phyloP scores from a whole-genome alignment of 1,284 basidiomycete genomes.

The Marasmius sp. region DNA sequence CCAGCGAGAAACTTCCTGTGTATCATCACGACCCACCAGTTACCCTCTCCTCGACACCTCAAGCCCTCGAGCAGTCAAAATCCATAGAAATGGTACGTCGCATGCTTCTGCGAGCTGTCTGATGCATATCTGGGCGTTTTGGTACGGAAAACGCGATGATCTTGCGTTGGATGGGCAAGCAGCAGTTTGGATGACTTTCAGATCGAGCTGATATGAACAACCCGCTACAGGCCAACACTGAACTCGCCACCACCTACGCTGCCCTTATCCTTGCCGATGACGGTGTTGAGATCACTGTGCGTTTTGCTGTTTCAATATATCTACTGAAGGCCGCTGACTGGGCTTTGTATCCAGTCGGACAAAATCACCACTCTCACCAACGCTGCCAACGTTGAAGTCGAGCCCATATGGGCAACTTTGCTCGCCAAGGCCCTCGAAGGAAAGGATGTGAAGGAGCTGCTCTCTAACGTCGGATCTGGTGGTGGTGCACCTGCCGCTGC shows the following conservation, averaged over 20 bases:
- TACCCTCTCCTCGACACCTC: neutral
- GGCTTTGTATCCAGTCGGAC: conserved; percentile 62
- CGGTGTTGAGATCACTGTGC: conserved; percentile 93
- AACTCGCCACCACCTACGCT: conserved; percentile 89
- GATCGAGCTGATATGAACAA: neutral
- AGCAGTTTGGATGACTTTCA: neutral
- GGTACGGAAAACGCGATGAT: neutral
- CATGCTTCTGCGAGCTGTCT: neutral
- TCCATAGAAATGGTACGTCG: neutral
- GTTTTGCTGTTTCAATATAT: conserved; percentile 33
- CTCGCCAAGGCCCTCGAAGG: conserved; percentile 98
- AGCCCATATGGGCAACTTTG: conserved; percentile 97
- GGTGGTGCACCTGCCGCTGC: conserved; percentile 76
- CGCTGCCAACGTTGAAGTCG: conserved; percentile 86
- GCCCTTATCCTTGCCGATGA: conserved; percentile 97
- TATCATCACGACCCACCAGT: neutral
- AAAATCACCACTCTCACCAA: conserved; percentile 85
- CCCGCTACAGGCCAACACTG: conserved; percentile 49
- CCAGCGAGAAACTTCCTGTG: neutral
- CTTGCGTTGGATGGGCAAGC: neutral
- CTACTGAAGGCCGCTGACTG: neutral
- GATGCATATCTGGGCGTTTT: neutral
- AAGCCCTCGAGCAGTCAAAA: neutral
- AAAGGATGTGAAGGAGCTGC: conserved; percentile 94
- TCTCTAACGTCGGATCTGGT: conserved; percentile 88